Conservation (phyloP, 352 stramenopile genomes). For the Plasmopara halstedii region DNA sequence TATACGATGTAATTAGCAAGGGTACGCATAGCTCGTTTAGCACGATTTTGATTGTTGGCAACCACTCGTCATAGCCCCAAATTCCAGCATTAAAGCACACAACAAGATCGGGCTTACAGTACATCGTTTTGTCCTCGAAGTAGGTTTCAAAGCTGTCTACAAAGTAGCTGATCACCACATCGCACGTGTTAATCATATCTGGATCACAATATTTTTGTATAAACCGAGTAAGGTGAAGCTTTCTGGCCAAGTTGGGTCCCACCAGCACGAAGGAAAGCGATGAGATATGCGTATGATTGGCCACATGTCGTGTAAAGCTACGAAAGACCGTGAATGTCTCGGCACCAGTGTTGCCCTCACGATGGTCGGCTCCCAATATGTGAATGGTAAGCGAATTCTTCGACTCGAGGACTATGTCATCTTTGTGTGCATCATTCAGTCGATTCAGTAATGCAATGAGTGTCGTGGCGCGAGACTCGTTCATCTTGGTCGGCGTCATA, state of each 20-base stretch:
- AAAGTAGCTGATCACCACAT: slow-evolving; percentile 59
- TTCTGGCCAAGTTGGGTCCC: slow-evolving; percentile 58
- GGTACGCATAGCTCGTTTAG: slow-evolving; percentile 45
- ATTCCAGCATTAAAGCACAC: slow-evolving; percentile 84
- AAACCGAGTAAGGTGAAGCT: slow-evolving; percentile 33
- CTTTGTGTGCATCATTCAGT: slow-evolving; percentile 11
- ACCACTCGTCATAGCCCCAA: slow-evolving; percentile 85
- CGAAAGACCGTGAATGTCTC: slow-evolving; percentile 61
- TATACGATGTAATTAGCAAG: slow-evolving; percentile 81
- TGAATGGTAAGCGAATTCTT: slow-evolving; percentile 42
- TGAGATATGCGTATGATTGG: slow-evolving; percentile 21
- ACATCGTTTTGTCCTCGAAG: slow-evolving; percentile 33
- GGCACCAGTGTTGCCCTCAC: slow-evolving; percentile 49
- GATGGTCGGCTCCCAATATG: slow-evolving; percentile 66
- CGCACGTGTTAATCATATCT: slow-evolving; percentile 10
- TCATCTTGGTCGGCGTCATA: slow-evolving; percentile 5
- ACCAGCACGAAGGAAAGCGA: slow-evolving; percentile 58
- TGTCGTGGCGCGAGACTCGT: slow-evolving; percentile 26
- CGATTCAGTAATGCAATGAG: slow-evolving; percentile 24
- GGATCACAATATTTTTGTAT: slow-evolving; percentile 12
- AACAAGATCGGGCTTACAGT: slow-evolving; percentile 44
- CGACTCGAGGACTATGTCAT: not conserved
- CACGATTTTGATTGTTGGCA: slow-evolving; percentile 60
- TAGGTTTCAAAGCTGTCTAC: slow-evolving; percentile 61
- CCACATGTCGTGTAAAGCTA: slow-evolving; percentile 34